A percentile compares a stretch with the other conserved stretches of the same genome.
phyloP scores from a whole-genome alignment of 768 basidiomycete species.

The Russula olivacea region DNA sequence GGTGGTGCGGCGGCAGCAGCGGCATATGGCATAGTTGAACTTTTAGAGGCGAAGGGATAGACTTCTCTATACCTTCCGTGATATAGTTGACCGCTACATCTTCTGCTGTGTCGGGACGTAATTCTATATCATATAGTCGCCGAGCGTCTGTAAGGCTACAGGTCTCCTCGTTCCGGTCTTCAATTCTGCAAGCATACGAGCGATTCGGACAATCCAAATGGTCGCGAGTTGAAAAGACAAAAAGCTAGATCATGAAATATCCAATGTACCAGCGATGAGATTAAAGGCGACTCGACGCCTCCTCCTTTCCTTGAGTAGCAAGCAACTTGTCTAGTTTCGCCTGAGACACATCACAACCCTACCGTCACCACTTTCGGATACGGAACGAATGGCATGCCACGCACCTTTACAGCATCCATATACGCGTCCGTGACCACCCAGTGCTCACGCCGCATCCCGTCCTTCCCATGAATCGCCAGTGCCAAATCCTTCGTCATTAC shows the following conservation, averaged over 20 bases:
- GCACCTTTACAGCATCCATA: constrained; percentile 87
- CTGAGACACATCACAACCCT: neutral
- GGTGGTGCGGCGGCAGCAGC: constrained; percentile 86
- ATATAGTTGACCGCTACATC: neutral
- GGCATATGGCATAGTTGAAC: constrained; percentile 53
- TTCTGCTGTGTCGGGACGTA: neutral
- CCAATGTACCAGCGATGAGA: neutral
- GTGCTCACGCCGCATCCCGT: constrained; percentile 82
- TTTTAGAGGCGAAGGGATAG: constrained; percentile 35
- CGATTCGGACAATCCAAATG: neutral
- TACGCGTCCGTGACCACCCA: constrained; percentile 96
- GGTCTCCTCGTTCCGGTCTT: no score
- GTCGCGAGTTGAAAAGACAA: neutral
- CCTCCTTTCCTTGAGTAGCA: neutral
- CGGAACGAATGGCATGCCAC: constrained; percentile 26
- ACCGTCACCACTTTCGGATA: neutral
- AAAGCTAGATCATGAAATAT: neutral
- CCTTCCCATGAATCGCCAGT: constrained; percentile 85
- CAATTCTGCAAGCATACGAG: no score
- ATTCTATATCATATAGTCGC: neutral
- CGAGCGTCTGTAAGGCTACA: no score
- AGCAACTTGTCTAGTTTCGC: constrained; percentile 13
- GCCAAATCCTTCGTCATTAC: constrained; percentile 98
- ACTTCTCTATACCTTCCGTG: no score
- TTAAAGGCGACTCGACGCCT: neutral